phyloP scores from a whole-genome alignment of 2,329 filamentous ascomycete genomes.

The Trichoderma aggressivum region DNA sequence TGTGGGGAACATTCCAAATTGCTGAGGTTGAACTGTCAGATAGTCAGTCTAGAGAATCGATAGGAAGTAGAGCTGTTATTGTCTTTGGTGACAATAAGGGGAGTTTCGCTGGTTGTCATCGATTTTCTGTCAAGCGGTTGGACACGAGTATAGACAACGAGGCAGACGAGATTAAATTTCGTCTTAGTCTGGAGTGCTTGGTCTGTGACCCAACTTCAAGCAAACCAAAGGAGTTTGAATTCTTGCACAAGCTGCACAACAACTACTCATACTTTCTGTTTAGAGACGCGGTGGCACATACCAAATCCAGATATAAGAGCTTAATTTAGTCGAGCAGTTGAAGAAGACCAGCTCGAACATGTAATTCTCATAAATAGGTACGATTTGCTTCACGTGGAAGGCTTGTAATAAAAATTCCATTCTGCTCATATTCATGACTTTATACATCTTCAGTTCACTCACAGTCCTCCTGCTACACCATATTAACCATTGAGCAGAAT shows the following conservation, averaged over 20 bases:
- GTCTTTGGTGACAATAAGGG: background rate
- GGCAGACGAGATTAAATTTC: background rate
- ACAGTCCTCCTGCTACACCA: background rate
- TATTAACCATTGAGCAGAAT: background rate
- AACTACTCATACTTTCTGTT: background rate
- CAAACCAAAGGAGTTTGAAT: background rate
- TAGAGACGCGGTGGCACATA: background rate
- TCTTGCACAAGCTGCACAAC: background rate
- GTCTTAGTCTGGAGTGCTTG: background rate
- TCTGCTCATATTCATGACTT: background rate
- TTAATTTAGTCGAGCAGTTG: background rate
- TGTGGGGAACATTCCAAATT: conserved; percentile 3
- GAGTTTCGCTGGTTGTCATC: conserved; percentile 1
- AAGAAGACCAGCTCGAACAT: background rate
- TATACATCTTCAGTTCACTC: background rate
- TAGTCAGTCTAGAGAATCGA: background rate
- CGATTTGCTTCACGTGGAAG: background rate
- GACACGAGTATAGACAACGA: background rate
- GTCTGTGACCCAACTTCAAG: background rate
- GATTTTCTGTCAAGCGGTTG: background rate
- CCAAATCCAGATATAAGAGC: background rate
- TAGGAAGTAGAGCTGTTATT: background rate
- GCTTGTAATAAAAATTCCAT: background rate
- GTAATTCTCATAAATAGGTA: background rate
- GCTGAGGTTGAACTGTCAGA: background rate